These are phyloP conservation scores for Aspergillus biplanus DNA, from an alignment of 495 filamentous ascomycete species.

Conservation along the genomic window DNA sequence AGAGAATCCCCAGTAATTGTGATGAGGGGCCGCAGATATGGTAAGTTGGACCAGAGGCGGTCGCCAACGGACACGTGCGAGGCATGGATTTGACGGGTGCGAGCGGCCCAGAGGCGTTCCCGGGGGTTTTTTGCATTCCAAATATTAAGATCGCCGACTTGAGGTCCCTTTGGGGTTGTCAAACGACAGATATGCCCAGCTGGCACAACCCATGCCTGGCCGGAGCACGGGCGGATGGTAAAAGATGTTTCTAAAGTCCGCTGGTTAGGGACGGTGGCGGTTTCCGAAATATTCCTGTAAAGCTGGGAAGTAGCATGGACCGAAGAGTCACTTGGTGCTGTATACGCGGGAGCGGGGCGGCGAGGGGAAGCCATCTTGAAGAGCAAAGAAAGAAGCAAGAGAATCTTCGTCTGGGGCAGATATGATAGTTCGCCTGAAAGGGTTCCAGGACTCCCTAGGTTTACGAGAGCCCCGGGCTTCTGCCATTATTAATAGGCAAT, in stretches of 20 bases:
- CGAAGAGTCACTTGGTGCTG: constrained; percentile 39
- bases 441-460: neutral
- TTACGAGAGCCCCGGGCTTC: neutral
- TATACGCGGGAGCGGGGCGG: constrained; percentile 49
- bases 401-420: too few relatives aligned
- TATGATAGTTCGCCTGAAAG: neutral
- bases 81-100: constrained; percentile 76
- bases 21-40: constrained; percentile 72
- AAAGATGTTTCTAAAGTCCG: constrained; percentile 41
- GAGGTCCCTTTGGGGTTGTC: constrained; percentile 73
- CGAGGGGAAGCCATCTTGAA: constrained; percentile 34
- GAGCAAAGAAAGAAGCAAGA: neutral
- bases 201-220: constrained; percentile 65
- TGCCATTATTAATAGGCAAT: constrained; percentile 3
- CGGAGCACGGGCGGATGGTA: constrained; percentile 55
- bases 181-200: constrained; percentile 68
- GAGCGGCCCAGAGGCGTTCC: constrained; percentile 77
- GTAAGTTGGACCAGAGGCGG: constrained; percentile 75
- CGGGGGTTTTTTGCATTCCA: constrained; percentile 76
- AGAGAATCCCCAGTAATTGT: constrained; percentile 74
- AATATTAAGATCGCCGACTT: constrained; percentile 82
- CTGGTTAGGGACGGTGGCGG: constrained; percentile 36
- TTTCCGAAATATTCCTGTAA: constrained; percentile 46
- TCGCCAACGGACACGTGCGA: constrained; percentile 71
- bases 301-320: constrained; percentile 43